Evolutionary conservation across 2,329 filamentous ascomycete species (phyloP), one percentile per base, ranked within the genome.

Genomic region (Diaporthe destruens): DNA sequence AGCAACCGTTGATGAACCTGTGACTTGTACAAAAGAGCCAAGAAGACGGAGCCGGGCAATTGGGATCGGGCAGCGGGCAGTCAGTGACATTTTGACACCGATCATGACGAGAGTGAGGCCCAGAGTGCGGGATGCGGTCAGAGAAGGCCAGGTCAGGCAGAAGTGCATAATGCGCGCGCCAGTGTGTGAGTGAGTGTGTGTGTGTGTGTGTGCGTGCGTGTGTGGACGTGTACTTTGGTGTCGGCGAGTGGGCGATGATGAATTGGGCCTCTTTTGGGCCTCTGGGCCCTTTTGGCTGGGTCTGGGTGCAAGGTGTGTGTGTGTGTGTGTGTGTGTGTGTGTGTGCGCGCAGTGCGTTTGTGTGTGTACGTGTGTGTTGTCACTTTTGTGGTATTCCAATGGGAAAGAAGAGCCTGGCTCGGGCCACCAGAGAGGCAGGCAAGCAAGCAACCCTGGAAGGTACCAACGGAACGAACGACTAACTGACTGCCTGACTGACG

Each of bases 61-160:
- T 65, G 59, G 42, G n/a, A 65, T 14, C 16, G 39, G 29, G 29
- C 29, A 32, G 23, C 29, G 42, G 54, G 39, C 25, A 32, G 20
- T 49, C 11, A 57, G 16, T 56, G 51, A 51, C 39, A 32, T 25
- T 20, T 18, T 20, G 51, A 47, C 66, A 57, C 51, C 47, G 49
- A 55, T 12, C 39, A 54, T 66, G 49, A 42, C 23, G 67, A 72
- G 32, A n/a, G 11, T 1, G 39, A 34, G 39, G 49, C 39, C 39
- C 39, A 68, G 51, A 65, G 23, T 47, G 71, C 29, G 44, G 55
- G 44, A 56, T 61, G 71, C 54, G 47, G 51, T 63, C 72, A 71
- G 47, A 66, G 39, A 16, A 18, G 67, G 79, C 75, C 78, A 79
- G 77, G 82, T 85, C 82, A 84, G 84, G 84, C 84, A 85, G 82